Base-by-base conservation (phyloP, 495 filamentous ascomycete genomes). In the Talaromyces nanjingensis region DNA sequence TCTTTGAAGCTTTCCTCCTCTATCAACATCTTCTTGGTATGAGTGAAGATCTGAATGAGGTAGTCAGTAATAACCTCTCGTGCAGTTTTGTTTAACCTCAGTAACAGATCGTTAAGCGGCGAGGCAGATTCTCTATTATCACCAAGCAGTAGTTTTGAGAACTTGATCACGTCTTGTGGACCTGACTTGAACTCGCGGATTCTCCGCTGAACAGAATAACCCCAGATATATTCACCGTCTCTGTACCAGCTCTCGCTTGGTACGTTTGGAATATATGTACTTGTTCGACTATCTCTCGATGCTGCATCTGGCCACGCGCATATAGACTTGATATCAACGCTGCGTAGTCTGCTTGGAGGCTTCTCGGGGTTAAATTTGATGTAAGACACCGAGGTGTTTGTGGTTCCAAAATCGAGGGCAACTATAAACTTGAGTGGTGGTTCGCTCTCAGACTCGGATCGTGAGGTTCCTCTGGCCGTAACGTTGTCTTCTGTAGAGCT, bases 41-140 rank as follows among this genome's bases (percentile, higher is more conserved):
- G 78, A 1, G 69, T 64, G 2, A 80, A 70, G 1, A 87, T 69
- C 2, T 69, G 73, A 0, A 63, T 64, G 5, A 87, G 59, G 55
- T 82, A 87, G 60, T 78, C 53, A 61, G 67, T 45, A 39, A 77
- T 56, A 0, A 65, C 62, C 11, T 68, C 9, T 0, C 59, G 47
- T 4, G 27, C 58, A 58, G 47, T n/a, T 22, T 63, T 68, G 1
- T 60, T 59, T 54, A 49, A 25, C 60, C 3, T 9, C 5, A 3
- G 58, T 42, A 27, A 63, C 25, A 6, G 14, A 4, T 45, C 4
- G 58, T 62, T 24, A 24, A 24, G 9, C 25, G 3, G 57, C 22
- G 22, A 24, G 22, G 22, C 22, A 24, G 22, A 24, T 24, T 24
- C 22, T 24, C 22, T 24, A 24, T 24, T 24, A 2, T 24, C 22